Evolutionary conservation across 176 grass and related monocot species (phyloP).

Genomic region (Tuctoria greenei): DNA sequence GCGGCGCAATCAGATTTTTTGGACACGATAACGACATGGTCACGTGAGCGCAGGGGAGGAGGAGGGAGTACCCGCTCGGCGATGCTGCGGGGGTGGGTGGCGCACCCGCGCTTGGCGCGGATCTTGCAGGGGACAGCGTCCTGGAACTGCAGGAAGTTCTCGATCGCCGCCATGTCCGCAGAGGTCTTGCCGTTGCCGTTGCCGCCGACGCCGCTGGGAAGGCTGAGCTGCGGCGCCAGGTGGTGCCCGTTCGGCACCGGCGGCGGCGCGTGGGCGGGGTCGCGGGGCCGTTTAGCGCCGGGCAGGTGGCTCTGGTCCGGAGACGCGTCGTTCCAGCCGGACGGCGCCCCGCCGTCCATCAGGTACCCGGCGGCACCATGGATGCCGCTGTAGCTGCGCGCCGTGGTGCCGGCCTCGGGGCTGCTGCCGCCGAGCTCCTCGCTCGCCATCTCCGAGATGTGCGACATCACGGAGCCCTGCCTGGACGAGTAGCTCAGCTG

Average conservation of each 20-base stretch:
- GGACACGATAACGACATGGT: background rate
- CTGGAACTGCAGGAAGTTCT: conserved; percentile 76
- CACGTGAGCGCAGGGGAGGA: background rate
- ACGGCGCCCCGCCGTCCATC: background rate
- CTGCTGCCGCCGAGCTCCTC: conserved; percentile 62
- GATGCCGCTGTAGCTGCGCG: conserved; percentile 41
- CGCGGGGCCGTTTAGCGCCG: conserved; percentile 41
- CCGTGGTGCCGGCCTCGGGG: conserved; percentile 50
- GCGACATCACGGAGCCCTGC: conserved; percentile 89
- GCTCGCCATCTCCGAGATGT: conserved; percentile 93
- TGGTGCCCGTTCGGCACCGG: conserved; percentile 34
- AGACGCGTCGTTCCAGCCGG: conserved; percentile 56
- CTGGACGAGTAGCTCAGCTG: conserved; percentile 90
- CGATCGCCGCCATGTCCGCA: conserved; percentile 55
- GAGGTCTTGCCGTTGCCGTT: conserved; percentile 29
- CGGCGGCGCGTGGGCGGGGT: background rate
- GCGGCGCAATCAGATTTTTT: background rate
- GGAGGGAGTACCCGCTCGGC: conserved; percentile 61
- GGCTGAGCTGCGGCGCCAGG: conserved; percentile 68
- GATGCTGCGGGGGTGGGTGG: conserved; percentile 91
- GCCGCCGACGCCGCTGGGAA: conserved; percentile 29
- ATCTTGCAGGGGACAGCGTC: conserved; percentile 83
- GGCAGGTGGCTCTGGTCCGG: conserved; percentile 27
- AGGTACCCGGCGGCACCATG: conserved; percentile 40
- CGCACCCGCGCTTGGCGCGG: conserved; percentile 89